Evolutionary conservation across 139 green algal genomes (phyloP), one percentile per base, ranked within the genome.

Genomic region (Astrephomene gubernaculifera): DNA sequence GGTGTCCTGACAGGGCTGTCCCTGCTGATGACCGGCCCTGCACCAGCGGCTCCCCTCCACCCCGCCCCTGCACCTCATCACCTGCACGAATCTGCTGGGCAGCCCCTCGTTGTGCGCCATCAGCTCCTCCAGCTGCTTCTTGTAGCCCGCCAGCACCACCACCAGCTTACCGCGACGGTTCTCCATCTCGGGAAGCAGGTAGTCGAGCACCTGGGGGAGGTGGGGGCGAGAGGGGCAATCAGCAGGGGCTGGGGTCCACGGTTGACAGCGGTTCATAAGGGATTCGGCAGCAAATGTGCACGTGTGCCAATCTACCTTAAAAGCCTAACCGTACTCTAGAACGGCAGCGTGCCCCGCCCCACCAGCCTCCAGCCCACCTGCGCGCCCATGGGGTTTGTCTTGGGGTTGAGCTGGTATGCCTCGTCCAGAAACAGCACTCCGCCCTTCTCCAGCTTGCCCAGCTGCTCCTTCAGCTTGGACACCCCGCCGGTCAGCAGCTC

Each of bases 391-490:
- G 84, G 87, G 81, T 93, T 91, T 24, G 69, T 93, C 67, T 89
- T 89, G 27, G 89, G 89, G 35, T 91, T 89, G 35, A 93, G 85
- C 86, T 93, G 90, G 79, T 91, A 91, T 4, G 87, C 90, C 86
- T 93, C 90, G 36, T 93, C 90, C 10, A 93, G 21, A 71, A 93
- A 91, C 78, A 93, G 82, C 60, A 93, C 82, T 0, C 90, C 90
- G 2, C 90, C 90, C 67, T 85, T 61, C 31, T 90, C 82, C 72
- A 93, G 64, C 67, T 90, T 86, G 39, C 86, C 69, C 9, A 91
- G 87, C 52, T 88, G 33, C 53, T 90, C 85, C 86, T 91, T 85
- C 3, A 93, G 45, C 60, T 91, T 53, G 41, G 17, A 36, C 22
- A 88, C 43, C 22, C 87, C 90, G 4, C 85, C 85, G 45, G 82